A percentile compares a stretch with the other conserved stretches of the same genome.
Evolutionary conservation across 2,329 filamentous ascomycete genomes (phyloP).

Genomic region (Endothia cerciana): DNA sequence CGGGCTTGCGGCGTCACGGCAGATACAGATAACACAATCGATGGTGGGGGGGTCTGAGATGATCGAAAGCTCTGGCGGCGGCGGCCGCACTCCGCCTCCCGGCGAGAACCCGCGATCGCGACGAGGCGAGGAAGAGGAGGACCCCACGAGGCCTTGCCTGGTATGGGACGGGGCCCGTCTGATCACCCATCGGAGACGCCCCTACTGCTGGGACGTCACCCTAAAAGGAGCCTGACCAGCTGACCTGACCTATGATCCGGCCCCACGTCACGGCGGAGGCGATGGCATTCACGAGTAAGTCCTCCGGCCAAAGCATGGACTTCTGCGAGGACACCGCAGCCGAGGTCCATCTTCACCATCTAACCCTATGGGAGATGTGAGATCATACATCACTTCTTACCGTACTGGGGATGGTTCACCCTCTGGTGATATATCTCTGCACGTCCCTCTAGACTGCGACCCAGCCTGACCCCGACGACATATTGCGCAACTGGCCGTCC

Average conservation of each 20-base stretch:
- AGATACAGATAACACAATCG: not conserved
- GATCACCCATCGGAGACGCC: too few species aligned
- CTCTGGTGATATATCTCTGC: not conserved
- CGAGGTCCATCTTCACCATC: not conserved
- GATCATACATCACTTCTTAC: not conserved
- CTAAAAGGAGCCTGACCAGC: conserved; percentile 1
- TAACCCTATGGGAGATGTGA: not conserved
- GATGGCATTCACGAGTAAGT: not conserved
- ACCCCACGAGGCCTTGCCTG: too few species aligned
- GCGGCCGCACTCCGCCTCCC: too few species aligned
- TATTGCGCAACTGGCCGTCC: not conserved
- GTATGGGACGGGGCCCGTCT: too few species aligned
- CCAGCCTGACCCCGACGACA: not conserved
- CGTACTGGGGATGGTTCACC: too few species aligned
- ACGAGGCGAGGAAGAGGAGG: too few species aligned
- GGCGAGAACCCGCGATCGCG: too few species aligned
- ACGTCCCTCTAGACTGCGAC: not conserved
- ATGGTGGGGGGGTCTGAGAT: too few species aligned
- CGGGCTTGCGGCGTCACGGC: not conserved
- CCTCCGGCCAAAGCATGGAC: not conserved
- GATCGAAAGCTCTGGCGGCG: too few species aligned
- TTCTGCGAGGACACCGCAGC: not conserved
- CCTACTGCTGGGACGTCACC: too few species aligned
- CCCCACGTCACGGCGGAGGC: conserved; percentile 2
- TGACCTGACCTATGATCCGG: not conserved